These are phyloP conservation scores for Lipomyces starkeyi DNA, from an alignment of 805 yeast species.

Conservation along the genomic window DNA sequence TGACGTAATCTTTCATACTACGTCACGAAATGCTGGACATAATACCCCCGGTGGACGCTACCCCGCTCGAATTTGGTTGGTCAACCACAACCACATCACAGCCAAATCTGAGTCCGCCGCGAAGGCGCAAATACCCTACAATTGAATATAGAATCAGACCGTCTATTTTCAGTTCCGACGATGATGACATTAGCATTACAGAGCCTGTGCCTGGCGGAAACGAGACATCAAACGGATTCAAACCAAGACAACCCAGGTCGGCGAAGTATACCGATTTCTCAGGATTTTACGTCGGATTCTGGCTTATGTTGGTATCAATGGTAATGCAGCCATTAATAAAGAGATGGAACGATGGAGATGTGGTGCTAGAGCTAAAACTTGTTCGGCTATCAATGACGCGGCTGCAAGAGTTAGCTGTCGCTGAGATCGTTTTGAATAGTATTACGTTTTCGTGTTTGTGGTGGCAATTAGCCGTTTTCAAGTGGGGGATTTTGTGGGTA, in stretches of 20 bases:
- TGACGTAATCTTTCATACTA: too few species aligned
- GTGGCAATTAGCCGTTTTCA: not conserved
- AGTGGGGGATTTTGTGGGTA: not conserved
- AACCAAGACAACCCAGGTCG: not conserved
- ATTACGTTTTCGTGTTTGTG: not conserved
- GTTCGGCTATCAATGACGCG: not conserved
- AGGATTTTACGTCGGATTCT: not conserved
- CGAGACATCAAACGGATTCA: not conserved
- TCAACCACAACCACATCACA: not conserved
- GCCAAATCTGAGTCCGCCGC: not conserved
- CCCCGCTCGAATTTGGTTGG: not conserved
- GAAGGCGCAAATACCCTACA: not conserved
- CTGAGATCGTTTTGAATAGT: not conserved
- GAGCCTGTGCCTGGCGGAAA: not conserved
- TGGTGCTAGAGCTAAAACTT: not conserved
- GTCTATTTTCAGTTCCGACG: not conserved
- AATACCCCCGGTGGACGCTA: too few species aligned
- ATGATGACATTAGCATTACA: not conserved
- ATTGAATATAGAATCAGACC: not conserved
- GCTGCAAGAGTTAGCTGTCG: not conserved
- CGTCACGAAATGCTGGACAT: not conserved
- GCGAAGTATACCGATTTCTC: not conserved
- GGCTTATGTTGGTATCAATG: not conserved
- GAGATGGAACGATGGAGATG: not conserved
- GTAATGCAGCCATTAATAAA: not conserved